Evolutionary conservation across 2,329 filamentous ascomycete species (phyloP).

Genomic region (Falciphora oryzae): DNA sequence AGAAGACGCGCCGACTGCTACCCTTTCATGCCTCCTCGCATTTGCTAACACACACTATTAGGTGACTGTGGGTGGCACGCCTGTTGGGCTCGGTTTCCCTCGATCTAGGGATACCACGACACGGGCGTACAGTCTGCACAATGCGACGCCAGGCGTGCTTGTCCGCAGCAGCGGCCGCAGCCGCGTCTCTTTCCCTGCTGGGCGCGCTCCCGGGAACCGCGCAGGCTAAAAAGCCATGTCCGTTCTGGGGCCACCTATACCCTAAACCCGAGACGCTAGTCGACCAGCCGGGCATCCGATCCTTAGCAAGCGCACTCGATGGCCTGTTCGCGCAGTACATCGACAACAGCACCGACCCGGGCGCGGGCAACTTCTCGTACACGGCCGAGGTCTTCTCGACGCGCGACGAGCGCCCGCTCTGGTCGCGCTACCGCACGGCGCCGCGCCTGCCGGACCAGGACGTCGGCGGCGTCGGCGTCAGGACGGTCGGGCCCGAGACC

Average conservation of each 20-base stretch:
- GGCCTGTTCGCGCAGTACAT: constrained; percentile 21
- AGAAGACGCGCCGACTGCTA: no score
- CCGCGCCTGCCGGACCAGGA: constrained; percentile 19
- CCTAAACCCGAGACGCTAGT: constrained; percentile 23
- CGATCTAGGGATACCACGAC: no score
- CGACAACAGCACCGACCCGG: constrained; percentile 21
- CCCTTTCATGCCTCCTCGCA: not conserved
- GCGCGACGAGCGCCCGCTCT: constrained; percentile 22
- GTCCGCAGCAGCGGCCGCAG: no score
- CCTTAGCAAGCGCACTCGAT: constrained; percentile 18
- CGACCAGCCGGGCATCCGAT: constrained; percentile 15
- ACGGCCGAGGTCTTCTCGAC: constrained; percentile 26
- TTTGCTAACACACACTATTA: no score
- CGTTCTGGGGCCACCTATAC: constrained; percentile 26
- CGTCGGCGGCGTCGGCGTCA: constrained; percentile 7
- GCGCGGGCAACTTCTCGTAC: constrained; percentile 25
- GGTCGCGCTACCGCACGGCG: constrained; percentile 24
- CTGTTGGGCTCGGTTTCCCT: no score
- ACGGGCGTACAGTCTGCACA: no score
- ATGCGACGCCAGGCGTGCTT: not conserved
- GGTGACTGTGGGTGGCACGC: no score
- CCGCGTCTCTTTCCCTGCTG: not conserved
- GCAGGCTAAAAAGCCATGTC: constrained; percentile 24
- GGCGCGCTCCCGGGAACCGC: not conserved
- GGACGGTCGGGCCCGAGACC: constrained; percentile 24